These are phyloP conservation scores for Pelargonium fulgidum DNA, from an alignment of 441 rosid species.

Conservation along the genomic window DNA sequence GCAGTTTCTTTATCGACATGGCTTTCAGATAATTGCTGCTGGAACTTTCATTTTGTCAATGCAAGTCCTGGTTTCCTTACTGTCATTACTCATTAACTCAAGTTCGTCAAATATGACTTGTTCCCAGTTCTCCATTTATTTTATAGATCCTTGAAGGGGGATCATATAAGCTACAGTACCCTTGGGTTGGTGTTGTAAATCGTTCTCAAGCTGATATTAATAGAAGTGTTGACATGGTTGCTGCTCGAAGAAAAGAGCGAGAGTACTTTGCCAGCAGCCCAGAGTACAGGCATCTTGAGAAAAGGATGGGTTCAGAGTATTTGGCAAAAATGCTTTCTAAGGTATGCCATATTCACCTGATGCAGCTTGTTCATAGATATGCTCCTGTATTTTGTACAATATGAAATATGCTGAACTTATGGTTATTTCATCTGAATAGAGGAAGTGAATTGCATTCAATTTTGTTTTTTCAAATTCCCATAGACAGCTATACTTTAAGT, in stretches of 20 bases:
- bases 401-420: neutral
- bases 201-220: conserved; percentile 99
- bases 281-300: conserved; percentile 84
- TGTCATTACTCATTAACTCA: neutral
- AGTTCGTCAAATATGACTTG: neutral
- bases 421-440: neutral
- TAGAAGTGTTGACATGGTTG: conserved; percentile 85
- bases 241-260: conserved; percentile 80
- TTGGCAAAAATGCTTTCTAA: conserved; percentile 85
- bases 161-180: conserved; percentile 87
- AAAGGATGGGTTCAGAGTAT: conserved; percentile 96
- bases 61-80: neutral
- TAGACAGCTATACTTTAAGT: neutral
- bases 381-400: neutral
- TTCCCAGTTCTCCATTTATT: conserved; percentile 12
- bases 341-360: conserved; percentile 28
- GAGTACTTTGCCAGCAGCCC: conserved; percentile 97
- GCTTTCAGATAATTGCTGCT: conserved; percentile 1
- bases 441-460: neutral
- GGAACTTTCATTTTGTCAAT: neutral
- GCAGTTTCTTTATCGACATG: neutral
- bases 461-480: neutral
- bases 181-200: conserved; percentile 98
- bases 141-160: conserved; percentile 87
- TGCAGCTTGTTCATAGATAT: neutral